Conservation (phyloP, 805 yeast genomes). For the Limtongia smithiae region DNA sequence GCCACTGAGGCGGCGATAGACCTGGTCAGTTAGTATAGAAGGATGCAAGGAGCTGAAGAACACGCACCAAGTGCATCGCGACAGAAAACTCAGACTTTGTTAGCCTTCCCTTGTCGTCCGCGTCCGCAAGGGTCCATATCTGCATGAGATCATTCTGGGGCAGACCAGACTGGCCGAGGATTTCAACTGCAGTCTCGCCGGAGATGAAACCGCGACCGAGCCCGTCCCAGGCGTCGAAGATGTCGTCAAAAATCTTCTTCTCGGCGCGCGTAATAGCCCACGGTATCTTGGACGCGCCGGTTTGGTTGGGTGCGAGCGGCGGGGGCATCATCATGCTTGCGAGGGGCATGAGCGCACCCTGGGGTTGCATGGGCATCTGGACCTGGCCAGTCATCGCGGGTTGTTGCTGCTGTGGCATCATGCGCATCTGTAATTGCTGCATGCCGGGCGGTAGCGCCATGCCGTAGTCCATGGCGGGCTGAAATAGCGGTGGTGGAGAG, state of each 20-base stretch:
- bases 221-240: slow-evolving; percentile 84
- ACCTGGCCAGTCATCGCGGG: too few relatives aligned
- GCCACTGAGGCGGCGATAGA: slow-evolving; percentile 86
- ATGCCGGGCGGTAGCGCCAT: slow-evolving; percentile 23
- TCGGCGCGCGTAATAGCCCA: slow-evolving; percentile 88
- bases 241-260: slow-evolving; percentile 77
- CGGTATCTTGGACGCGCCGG: slow-evolving; percentile 44
- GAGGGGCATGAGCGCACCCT: too few relatives aligned
- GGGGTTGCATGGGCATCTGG: too few relatives aligned
- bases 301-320: too few relatives aligned
- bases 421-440: slow-evolving; percentile 43
- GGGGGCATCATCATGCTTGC: too few relatives aligned
- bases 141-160: slow-evolving; percentile 79
- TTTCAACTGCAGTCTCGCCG: slow-evolving; percentile 77
- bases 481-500: too few relatives aligned
- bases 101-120: slow-evolving; percentile 74
- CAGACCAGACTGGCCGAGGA: slow-evolving; percentile 88
- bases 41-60: background rate
- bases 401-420: slow-evolving; percentile 53
- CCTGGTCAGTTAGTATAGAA: background rate
- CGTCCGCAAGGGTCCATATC: slow-evolving; percentile 87
- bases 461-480: slow-evolving; percentile 7
- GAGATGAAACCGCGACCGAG: slow-evolving; percentile 63
- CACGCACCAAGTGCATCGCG: slow-evolving; percentile 82
- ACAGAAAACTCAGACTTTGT: slow-evolving; percentile 90